Base-by-base conservation (phyloP, 2,329 filamentous ascomycete species). In the Aspergillus neotritici region DNA sequence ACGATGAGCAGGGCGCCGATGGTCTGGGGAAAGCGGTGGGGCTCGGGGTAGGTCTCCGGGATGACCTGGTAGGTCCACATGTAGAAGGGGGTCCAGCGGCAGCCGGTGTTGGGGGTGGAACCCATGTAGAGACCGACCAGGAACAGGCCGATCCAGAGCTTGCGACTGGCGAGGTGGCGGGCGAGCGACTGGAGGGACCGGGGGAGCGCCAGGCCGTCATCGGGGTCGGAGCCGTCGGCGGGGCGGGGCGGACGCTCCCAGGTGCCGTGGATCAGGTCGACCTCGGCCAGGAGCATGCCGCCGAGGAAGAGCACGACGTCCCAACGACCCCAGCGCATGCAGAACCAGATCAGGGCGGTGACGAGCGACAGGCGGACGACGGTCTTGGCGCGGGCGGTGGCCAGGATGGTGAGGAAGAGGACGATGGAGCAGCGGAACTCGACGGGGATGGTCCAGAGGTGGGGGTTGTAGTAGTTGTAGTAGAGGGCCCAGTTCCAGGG, bases 371-470 rank as follows among this genome's bases (percentile, higher is more conserved):
- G 50, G 14, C 69, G 66, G 10, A 66, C 49, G 12, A 51, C 43
- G 16, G 59, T 49, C 15, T 52, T 53, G 10, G 69, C 54, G 31
- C 66, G 65, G 7, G 66, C 67, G 13, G 68, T 64, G 5, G 59
- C 66, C 11, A 72, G 58, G 10, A 69, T 59, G 5, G 64, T 61
- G 38, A 70, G 48, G 47, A 71, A 71, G 4, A 72, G 63, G 16
- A 68, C 64, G 7, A 72, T 62, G 3, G 68, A 72, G 47, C 66
- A 66, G 33, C 69, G 68, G 38, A 72, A 67, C 49, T 72, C 69
- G 6, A 69, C 63, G 1, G 69, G 68, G 16, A 73, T 71, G 6
- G 69, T 71, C 70, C 70, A 73, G 1, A 72, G 58, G 42, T 73
- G 70, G 9, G 67, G 67, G 35, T 71, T 70, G 54, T 70, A 71